Base-by-base conservation (phyloP, 208 protist species). In the Wallacemonas sp. region DNA sequence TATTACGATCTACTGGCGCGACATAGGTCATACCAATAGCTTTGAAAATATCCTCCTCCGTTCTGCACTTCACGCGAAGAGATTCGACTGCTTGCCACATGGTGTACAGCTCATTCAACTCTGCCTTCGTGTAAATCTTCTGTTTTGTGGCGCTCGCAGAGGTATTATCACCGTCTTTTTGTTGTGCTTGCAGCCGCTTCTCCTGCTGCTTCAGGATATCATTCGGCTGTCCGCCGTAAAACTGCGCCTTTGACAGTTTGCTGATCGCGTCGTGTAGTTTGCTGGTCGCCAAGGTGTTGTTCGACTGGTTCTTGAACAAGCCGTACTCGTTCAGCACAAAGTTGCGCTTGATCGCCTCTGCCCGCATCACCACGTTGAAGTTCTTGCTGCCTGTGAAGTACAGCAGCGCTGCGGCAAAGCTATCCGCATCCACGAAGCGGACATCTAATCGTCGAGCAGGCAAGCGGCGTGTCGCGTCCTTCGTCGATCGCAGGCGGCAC, bases 331-430 rank as follows among this genome's bases (percentile, higher is more conserved):
- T 95, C 28, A 97, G 72, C 1, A 93, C 62, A 47, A 79, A 95
- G 19, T 82, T 62, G 55, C 79, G 70, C 65, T 91, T 91, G 45
- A 94, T 85, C 12, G 93, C 93, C 70, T 93, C 75, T 17, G 77
- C 77, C 17, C 94, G 90, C 90, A 97, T 95, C 15, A 84, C 63
- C 1, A 95, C 88, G 66, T 97, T 97, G 65, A 97, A 97, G 72
- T 93, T 86, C 45, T 96, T 94, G 66, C 87, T 95, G n/a, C 94
- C 94, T 1, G 94, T 97, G 79, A 97, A 97, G 80, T 97, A 97
- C 15, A 95, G 70, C 54, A 97, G 61, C 42, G 94, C 91, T 0
- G 86, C 90, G 12, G 92, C 84, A 60, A 88, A 96, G 64, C 80
- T 77, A 24, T 77, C 70, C 36, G 63, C 47, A 36, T 96, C 89